Evolutionary conservation across 768 basidiomycete species (phyloP), one percentile per base, ranked within the genome.

Genomic region (Mycena metata): DNA sequence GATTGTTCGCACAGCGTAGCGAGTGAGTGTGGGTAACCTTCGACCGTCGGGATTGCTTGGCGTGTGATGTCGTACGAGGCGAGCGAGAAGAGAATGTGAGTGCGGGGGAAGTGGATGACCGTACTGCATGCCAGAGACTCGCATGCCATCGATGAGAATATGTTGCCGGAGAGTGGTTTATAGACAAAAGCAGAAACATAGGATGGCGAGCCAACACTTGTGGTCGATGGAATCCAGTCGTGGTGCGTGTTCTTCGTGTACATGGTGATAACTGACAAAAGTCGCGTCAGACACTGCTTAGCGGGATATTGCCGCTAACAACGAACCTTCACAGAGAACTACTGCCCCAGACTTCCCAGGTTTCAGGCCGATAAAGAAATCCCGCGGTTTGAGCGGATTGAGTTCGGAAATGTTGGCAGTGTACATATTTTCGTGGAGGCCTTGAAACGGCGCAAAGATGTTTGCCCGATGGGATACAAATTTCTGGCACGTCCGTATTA

Each of bases 391-490:
- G 42, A 59, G 36, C 5, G 57, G 57, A 46, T 59, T 59, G 43
- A 45, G 4, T 6, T 59, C 15, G 9, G 56, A 24, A 43, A 66
- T 70, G 33, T 66, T 66, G 6, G 69, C 64, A 19, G 30, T 45
- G 16, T 52, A 51, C 55, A 69, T 69, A 35, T 70, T 66, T 16
- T 66, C 69, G n/a, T 70, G 69, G 0, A 70, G 23, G 36, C 43
- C 26, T 33, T 70, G 69, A 19, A 70, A 39, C 12, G 30, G 13
- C 7, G 36, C 26, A 56, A 70, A 66, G 26, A 64, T 64, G 2
- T 24, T 17, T n/a, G 11, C 57, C 2, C 43, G 57, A 26, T 43
- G 42, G 30, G 50, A 46, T 21, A 42, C 39, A 46, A 63, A 54
- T 43, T 45, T 63, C 49, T 61, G 63, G 16, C 21, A 24, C 19